These are phyloP conservation scores for Chlamydomonas incerta DNA, from an alignment of 139 green algal species.

Conservation along the genomic window DNA sequence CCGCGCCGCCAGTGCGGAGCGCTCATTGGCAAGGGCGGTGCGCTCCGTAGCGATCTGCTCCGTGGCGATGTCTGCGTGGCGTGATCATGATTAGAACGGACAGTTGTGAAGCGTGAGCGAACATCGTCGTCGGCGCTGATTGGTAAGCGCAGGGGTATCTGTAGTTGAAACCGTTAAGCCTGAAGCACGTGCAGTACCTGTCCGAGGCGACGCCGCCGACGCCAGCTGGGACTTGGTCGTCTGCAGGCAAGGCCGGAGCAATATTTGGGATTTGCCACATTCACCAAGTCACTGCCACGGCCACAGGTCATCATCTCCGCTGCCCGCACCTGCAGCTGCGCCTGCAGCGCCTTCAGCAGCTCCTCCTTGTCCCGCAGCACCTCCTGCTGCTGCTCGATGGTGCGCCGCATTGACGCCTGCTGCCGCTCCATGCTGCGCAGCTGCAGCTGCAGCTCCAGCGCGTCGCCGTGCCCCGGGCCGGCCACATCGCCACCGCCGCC, in stretches of 20 bases:
- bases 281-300: not conserved
- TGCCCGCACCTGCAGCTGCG: conserved; percentile 18
- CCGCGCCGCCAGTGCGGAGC: not conserved
- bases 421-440: conserved; percentile 11
- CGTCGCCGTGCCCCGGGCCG: not conserved
- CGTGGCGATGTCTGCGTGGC: not conserved
- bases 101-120: too few relatives aligned
- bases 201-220: too few relatives aligned
- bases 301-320: not conserved
- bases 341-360: conserved; percentile 27
- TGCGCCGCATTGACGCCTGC: conserved; percentile 22
- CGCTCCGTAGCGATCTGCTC: conserved; percentile 6
- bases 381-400: conserved; percentile 24
- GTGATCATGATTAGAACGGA: too few relatives aligned
- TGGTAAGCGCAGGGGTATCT: too few relatives aligned
- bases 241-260: not conserved
- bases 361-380: conserved; percentile 19
- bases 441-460: conserved; percentile 4
- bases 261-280: not conserved
- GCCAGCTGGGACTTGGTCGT: too few relatives aligned
- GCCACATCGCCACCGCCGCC: too few relatives aligned
- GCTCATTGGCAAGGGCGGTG: conserved; percentile 1
- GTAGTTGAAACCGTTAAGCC: too few relatives aligned
- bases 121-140: too few relatives aligned
- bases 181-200: too few relatives aligned